These are phyloP conservation scores for Phylloporus sp. DNA, from an alignment of 768 basidiomycete genomes.

Conservation along the genomic window DNA sequence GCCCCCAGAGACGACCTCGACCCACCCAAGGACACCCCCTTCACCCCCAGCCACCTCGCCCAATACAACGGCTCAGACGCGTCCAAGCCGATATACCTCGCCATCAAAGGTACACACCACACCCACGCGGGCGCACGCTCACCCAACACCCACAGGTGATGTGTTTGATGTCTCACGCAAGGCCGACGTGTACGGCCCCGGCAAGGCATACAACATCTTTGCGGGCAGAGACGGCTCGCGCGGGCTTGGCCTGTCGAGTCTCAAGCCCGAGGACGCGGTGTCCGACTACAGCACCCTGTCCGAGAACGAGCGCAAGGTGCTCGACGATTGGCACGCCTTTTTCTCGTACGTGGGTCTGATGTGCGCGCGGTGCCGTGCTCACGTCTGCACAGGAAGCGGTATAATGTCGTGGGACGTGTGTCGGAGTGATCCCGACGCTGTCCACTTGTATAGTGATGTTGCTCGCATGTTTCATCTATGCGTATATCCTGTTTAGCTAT, in stretches of 20 bases:
- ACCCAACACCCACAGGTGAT: constrained; percentile 48
- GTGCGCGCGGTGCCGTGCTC: not conserved
- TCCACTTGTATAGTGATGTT: too few species aligned
- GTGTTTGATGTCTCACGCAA: constrained; percentile 90
- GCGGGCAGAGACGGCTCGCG: constrained; percentile 92
- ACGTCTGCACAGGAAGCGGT: constrained; percentile 60
- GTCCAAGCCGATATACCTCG: constrained; percentile 76
- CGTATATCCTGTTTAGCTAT: not conserved
- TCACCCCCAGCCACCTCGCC: constrained; percentile 63
- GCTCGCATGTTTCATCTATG: not conserved
- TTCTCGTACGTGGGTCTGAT: constrained; percentile 61
- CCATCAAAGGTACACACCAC: constrained; percentile 76
- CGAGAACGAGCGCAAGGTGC: constrained; percentile 68
- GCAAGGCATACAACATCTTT: constrained; percentile 77
- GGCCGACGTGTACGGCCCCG: constrained; percentile 83
- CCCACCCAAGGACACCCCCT: constrained; percentile 76
- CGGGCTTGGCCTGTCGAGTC: constrained; percentile 85
- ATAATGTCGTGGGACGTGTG: constrained; percentile 82
- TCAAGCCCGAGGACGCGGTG: constrained; percentile 82
- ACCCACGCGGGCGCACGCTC: constrained; percentile 1
- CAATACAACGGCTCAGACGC: constrained; percentile 66
- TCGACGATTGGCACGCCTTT: constrained; percentile 88
- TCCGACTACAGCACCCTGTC: constrained; percentile 78
- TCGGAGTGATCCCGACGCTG: too few species aligned
- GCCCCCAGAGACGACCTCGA: constrained; percentile 54